Evolutionary conservation across 345 rosid species (phyloP), one percentile per base, ranked within the genome.

Genomic region (Eucalyptus caleyi): DNA sequence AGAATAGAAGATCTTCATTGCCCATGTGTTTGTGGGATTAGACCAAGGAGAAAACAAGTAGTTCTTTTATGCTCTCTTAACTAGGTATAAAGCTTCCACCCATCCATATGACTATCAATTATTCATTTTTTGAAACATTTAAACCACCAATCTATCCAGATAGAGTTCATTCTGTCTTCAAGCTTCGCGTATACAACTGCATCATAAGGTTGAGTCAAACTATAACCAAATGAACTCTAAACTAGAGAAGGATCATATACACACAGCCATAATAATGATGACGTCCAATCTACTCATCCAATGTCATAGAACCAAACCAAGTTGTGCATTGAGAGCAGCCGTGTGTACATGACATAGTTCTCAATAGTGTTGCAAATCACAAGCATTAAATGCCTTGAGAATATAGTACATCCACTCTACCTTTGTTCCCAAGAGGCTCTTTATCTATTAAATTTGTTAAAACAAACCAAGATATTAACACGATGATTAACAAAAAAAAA

Each of bases 281-380:
- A 50, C 53, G 3, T 24, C 14, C 7, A 56, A 24, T 56, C 7
- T 56, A 23, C 62, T 56, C 6, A 24, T 56, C 62, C 14, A 10
- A 56, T 59, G 24, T 59, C 65, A 23, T 56, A 59, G 30, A 56
- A 59, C 98, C 50, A 98, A 92, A 60, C 99, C 99, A 62, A 97
- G 99, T 88, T 98, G 99, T 86, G 99, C 95, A 87, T 93, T 95
- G 88, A 96, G 92, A 89, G 97, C 92, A 89, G 95, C 95, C 42
- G 93, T 90, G 93, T 98, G 98, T 87, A 96, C 97, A 26, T 89
- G 97, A 87, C 98, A 50, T 89, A 97, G 89, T 91, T 98, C 98
- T 91, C 94, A 96, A 91, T 98, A 96, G 80, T 95, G 94, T 89
- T 92, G 93, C 90, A 98, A 93, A 92, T 96, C 97, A 85, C 99